Evolutionary conservation across 495 filamentous ascomycete genomes (phyloP).

Genomic region (Apiosordaria backusii): DNA sequence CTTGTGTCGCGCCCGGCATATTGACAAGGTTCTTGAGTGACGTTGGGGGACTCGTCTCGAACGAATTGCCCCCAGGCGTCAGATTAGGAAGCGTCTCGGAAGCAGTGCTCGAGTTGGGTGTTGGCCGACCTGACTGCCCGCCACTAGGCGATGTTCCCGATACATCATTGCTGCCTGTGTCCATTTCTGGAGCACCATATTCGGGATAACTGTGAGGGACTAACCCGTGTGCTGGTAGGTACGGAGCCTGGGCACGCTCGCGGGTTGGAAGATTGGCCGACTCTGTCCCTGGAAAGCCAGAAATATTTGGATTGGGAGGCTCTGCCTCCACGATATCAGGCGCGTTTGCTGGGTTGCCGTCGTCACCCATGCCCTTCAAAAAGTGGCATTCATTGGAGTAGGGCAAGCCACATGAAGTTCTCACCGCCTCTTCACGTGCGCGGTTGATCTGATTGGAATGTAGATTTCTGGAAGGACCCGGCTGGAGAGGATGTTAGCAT

Average conservation of each 20-base stretch:
- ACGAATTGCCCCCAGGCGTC: constrained; percentile 41
- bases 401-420: not conserved
- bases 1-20: constrained; percentile 27
- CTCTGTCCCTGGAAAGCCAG: constrained; percentile 24
- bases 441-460: not conserved
- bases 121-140: constrained; percentile 44
- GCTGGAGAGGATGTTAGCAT: constrained; percentile 5
- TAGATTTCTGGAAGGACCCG: constrained; percentile 11
- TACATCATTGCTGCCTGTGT: constrained; percentile 35
- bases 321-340: constrained; percentile 32
- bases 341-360: constrained; percentile 28
- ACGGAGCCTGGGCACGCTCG: constrained; percentile 27
- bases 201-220: constrained; percentile 29
- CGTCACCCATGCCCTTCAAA: constrained; percentile 31
- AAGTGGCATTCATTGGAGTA: constrained; percentile 36
- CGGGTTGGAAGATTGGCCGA: constrained; percentile 29
- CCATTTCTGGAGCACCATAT: constrained; percentile 20
- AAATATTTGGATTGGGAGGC: constrained; percentile 13
- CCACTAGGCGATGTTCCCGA: constrained; percentile 37
- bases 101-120: constrained; percentile 50
- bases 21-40: constrained; percentile 33
- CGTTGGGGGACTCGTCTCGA: constrained; percentile 43
- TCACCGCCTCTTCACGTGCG: not conserved
- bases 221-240: constrained; percentile 27
- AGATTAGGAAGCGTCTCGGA: constrained; percentile 39